Conservation (phyloP, 305 asterid genomes). For the Ilex paraguariensis region DNA sequence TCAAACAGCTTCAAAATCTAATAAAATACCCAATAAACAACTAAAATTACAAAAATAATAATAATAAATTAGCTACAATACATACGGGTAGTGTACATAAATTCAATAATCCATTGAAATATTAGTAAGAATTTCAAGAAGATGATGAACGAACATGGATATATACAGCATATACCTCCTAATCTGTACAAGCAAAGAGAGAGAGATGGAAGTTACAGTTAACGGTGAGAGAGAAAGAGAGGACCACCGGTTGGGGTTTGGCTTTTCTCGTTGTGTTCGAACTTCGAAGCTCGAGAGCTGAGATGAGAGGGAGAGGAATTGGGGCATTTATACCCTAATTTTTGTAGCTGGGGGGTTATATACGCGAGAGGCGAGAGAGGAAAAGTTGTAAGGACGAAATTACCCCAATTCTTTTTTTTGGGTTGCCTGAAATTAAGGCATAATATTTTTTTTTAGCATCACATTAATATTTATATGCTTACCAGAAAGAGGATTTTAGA, state of each 20-base stretch:
- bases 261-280: not conserved
- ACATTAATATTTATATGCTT: too few relatives aligned
- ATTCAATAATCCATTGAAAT: too few relatives aligned
- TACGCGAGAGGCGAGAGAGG: too few relatives aligned
- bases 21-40: not conserved
- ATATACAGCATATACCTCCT: not conserved
- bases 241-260: not conserved
- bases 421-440: too few relatives aligned
- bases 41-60: not conserved
- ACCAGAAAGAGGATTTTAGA: too few relatives aligned
- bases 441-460: too few relatives aligned
- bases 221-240: constrained; percentile 17
- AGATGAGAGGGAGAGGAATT: constrained; percentile 16
- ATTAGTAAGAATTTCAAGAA: too few relatives aligned
- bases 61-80: too few relatives aligned
- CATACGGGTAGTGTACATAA: too few relatives aligned
- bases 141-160: not conserved
- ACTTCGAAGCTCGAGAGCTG: not conserved
- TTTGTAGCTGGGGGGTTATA: constrained; percentile 9
- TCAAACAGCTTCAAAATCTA: constrained; percentile 8
- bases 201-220: constrained; percentile 1
- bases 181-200: constrained; percentile 1
- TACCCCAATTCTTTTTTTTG: too few relatives aligned
- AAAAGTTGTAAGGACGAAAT: too few relatives aligned
- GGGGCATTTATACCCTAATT: constrained; percentile 23